Conservation (phyloP, 345 rosid species). For the Lagerstroemia speciosa region DNA sequence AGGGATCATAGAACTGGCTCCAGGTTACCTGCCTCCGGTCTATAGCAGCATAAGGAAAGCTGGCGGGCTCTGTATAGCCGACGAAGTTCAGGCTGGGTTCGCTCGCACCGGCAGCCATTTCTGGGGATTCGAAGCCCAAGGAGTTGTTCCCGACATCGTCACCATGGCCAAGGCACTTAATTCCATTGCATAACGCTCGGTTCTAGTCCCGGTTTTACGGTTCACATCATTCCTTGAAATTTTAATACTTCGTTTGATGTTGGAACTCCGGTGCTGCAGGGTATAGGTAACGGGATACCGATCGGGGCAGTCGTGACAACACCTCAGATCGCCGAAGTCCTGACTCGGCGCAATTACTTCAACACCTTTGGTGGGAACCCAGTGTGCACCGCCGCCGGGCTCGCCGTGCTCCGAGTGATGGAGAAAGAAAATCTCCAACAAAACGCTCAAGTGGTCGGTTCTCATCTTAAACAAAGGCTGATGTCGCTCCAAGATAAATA, state of each 20-base stretch:
- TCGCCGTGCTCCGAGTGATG: slow-evolving; percentile 75
- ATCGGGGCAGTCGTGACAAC: slow-evolving; percentile 96
- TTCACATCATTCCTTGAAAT: too few species aligned
- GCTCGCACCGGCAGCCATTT: slow-evolving; percentile 81
- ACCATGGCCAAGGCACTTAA: slow-evolving; percentile 91
- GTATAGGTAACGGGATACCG: slow-evolving; percentile 95
- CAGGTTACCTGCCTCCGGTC: slow-evolving; percentile 73
- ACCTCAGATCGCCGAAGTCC: slow-evolving; percentile 77
- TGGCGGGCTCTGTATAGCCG: slow-evolving; percentile 90
- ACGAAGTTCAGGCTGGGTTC: slow-evolving; percentile 86
- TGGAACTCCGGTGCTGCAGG: slow-evolving; percentile 31
- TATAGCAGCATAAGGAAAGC: slow-evolving; percentile 61
- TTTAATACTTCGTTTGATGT: background rate
- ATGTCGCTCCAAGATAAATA: slow-evolving; percentile 65
- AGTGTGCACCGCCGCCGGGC: slow-evolving; percentile 77
- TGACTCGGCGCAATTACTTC: slow-evolving; percentile 72
- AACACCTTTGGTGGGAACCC: slow-evolving; percentile 97
- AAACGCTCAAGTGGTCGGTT: slow-evolving; percentile 68
- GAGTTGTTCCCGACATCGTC: slow-evolving; percentile 92
- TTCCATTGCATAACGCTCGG: background rate
- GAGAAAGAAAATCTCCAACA: slow-evolving; percentile 87
- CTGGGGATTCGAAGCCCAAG: slow-evolving; percentile 87
- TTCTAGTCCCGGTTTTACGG: background rate
- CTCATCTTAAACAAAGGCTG: slow-evolving; percentile 62
- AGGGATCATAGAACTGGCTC: slow-evolving; percentile 86